Evolutionary conservation across 129 eudicot species (phyloP), one percentile per base, ranked within the genome.

Genomic region (Logfia minima): DNA sequence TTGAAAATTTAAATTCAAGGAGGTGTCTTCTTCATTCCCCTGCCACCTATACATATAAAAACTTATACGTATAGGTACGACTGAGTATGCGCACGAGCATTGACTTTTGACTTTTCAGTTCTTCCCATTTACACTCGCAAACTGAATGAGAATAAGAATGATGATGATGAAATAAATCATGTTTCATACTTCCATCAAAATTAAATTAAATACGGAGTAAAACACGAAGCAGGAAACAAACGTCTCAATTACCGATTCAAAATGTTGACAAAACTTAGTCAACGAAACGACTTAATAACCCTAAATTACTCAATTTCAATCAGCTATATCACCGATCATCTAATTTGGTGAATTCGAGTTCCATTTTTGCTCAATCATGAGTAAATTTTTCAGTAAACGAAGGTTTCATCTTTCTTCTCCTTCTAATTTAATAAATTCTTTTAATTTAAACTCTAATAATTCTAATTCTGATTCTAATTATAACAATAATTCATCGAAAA

Each of bases 91-190:
- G 63, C 84, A 81, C 76, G 80, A 81, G 84, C 14, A 81, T 81
- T 81, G 80, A 81, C 80, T 60, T 80, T 80, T 68, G 80, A 80
- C 79, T 68, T 80, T 80, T 81, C 28, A 32, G 63, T 75, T 75
- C 84, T 68, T 80, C 13, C 24, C 24, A 59, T 48, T 80, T 56
- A 66, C 84, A 80, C 75, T 66, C 11, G 31, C 8, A 6, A 0
- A 64, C 23, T 21, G 35, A 31, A 64, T 6, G 8, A 28, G 10
- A 24, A 73, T 52, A 66, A 62, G 52, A 71, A 66, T 29, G 64
- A n/a, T 31, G 37, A 26, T 39, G 55, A 74, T 75, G 43, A 74
- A 48, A 48, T 13, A 48, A 13, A 11, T 71, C 79, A 75, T 72
- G 79, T 66, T 73, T 67, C 32, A 64, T 74, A 82, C 85, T 72